Evolutionary conservation across 768 basidiomycete genomes (phyloP), one percentile per base, ranked within the genome.

Genomic region (Kwoniella botswanensis): DNA sequence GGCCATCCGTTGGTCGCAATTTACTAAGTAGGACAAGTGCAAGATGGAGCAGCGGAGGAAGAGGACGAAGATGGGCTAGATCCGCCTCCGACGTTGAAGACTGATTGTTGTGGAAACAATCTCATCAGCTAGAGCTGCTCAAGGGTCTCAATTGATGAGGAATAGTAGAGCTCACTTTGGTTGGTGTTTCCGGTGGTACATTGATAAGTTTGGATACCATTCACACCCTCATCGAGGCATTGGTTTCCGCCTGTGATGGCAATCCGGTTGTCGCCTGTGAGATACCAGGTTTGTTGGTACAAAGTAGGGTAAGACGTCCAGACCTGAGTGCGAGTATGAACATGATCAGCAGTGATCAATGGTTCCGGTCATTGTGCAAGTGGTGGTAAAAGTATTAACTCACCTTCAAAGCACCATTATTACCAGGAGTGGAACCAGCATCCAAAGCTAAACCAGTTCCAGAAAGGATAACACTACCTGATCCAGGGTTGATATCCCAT

Each of bases 111-210:
- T 35, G 35, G 35, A 35, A 35, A 7, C 29, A 35, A 35, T 35
- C 6, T 7, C 35, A 35, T 35, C 7, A 35, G 35, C 35, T 35
- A 35, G 35, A 35, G 35, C 35, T 35, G 6, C 35, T 9, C 35
- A 35, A 35, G 35, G 35, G 35, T 35, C 6, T 35, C 35, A 35
- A 35, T 35, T 35, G 35, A 7, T 35, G 6, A 35, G 35, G 35
- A 35, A 35, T 35, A 6, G 35, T 35, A 35, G 35, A 5, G 35
- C 35, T 35, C 46, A 77, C 76, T 58, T 64, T 83, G 82, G 64
- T 83, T 82, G 70, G 76, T 82, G 73, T 79, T 82, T 41, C 75
- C 72, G 22, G 79, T 76, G 13, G 79, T 79, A 63, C 82, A 83
- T 69, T 81, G 75, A 70, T 80, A 80, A 2, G 80, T 80, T 71